These are phyloP conservation scores for Betula pendula DNA, from an alignment of 306 rosid species.

Conservation along the genomic window DNA sequence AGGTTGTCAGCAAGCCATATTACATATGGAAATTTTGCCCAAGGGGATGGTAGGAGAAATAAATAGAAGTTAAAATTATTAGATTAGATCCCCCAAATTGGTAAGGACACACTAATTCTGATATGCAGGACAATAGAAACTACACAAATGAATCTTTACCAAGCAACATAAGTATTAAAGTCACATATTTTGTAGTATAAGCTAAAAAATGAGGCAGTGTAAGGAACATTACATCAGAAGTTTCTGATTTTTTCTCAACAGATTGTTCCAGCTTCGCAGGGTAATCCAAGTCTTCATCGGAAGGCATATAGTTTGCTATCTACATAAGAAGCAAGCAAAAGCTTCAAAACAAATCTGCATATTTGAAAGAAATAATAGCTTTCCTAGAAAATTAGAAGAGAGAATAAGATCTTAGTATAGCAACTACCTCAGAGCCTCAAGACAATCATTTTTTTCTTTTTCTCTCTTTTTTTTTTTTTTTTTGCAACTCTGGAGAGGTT, in stretches of 20 bases:
- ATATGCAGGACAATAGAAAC: constrained; percentile 5
- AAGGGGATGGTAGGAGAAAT: not conserved
- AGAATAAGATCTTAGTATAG: not conserved
- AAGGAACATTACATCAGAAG: constrained; percentile 56
- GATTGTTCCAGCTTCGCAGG: constrained; percentile 88
- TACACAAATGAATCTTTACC: constrained; percentile 9
- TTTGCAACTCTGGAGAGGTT: not conserved
- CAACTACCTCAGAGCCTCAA: not conserved
- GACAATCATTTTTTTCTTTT: no score
- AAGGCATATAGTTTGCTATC: constrained; percentile 90
- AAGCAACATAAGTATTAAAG: not conserved
- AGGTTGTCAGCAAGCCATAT: not conserved
- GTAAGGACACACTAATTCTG: not conserved
- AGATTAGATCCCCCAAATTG: constrained; percentile 16
- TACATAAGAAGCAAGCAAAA: constrained; percentile 30
- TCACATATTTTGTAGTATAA: not conserved
- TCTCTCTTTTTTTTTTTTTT: no score
- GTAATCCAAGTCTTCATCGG: constrained; percentile 86
- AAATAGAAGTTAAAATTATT: not conserved
- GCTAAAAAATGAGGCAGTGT: constrained; percentile 15
- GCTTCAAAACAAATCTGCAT: constrained; percentile 20
- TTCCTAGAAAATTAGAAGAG: not conserved
- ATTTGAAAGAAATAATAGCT: constrained; percentile 15
- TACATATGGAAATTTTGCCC: not conserved
- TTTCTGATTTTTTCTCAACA: constrained; percentile 57